Evolutionary conservation across 371 early-diverging fungal species (phyloP).

Genomic region (Capillidium rhysosporum): DNA sequence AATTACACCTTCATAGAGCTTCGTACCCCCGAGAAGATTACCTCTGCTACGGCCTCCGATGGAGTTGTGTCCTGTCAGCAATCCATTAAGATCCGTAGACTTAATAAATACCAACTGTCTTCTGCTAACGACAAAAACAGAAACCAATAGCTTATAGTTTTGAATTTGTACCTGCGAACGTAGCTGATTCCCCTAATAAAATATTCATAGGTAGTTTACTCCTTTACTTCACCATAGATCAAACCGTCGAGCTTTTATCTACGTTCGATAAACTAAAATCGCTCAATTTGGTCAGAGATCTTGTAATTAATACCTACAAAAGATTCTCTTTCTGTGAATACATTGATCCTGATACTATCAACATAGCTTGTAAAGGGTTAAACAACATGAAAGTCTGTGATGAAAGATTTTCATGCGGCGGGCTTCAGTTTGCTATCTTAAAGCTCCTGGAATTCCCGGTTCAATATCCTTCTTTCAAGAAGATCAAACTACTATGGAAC

Average conservation of each 20-base stretch:
- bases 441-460: slow-evolving; percentile 12
- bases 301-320: slow-evolving; percentile 50
- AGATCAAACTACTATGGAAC: slow-evolving; percentile 23
- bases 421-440: slow-evolving; percentile 58
- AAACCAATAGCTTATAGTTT: slow-evolving; percentile 14
- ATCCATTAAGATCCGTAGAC: slow-evolving; percentile 74
- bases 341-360: slow-evolving; percentile 66
- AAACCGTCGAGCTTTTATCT: slow-evolving; percentile 76
- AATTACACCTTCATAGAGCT: slow-evolving; percentile 92
- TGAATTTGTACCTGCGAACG: slow-evolving; percentile 51
- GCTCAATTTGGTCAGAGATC: slow-evolving; percentile 84
- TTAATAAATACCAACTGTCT: slow-evolving; percentile 84
- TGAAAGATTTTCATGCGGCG: slow-evolving; percentile 86
- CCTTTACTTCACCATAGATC: slow-evolving; percentile 70
- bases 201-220: slow-evolving; percentile 90
- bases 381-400: slow-evolving; percentile 93
- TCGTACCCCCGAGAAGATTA: slow-evolving; percentile 72
- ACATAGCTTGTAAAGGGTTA: slow-evolving; percentile 82
- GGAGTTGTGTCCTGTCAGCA: slow-evolving; percentile 71
- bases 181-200: slow-evolving; percentile 80
- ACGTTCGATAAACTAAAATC: slow-evolving; percentile 83
- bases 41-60: slow-evolving; percentile 78
- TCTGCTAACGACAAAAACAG: slow-evolving; percentile 16
- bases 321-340: slow-evolving; percentile 97
- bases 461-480: slow-evolving; percentile 11